These are phyloP conservation scores for Brassica napus DNA, from an alignment of 345 rosid genomes.

Conservation along the genomic window DNA sequence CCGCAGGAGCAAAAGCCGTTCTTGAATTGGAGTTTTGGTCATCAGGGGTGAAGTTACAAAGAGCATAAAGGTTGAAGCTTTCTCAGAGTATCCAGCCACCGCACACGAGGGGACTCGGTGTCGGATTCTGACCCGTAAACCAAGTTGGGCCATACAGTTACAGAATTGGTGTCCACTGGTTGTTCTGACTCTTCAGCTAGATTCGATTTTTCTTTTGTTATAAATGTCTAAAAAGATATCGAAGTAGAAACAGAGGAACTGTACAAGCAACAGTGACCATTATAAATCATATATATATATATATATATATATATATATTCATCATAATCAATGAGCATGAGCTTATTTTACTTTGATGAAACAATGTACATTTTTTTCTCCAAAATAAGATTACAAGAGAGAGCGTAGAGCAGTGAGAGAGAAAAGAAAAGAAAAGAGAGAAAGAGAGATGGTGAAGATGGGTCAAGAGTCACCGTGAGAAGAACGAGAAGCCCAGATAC, in stretches of 20 bases:
- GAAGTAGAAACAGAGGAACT: constrained; percentile 5
- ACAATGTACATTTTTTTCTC: constrained; percentile 39
- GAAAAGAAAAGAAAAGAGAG: neutral
- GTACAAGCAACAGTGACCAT: constrained; percentile 17
- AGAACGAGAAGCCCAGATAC: constrained; percentile 86
- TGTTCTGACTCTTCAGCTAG: neutral
- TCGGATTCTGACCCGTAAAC: constrained; percentile 42
- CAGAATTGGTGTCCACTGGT: constrained; percentile 34
- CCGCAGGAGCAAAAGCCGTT: constrained; percentile 32
- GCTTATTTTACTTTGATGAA: constrained; percentile 28
- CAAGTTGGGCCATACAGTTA: constrained; percentile 33
- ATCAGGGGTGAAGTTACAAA: neutral
- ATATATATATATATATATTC: constrained; percentile 27
- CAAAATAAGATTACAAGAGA: constrained; percentile 35
- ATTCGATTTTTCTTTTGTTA: constrained; percentile 20
- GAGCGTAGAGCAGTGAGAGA: neutral
- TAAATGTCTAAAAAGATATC: neutral
- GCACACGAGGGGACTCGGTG: constrained; percentile 15
- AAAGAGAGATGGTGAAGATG: constrained; percentile 27
- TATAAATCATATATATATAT: constrained; percentile 22
- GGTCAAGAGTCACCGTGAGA: constrained; percentile 24
- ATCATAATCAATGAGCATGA: constrained; percentile 34
- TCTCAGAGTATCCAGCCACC: constrained; percentile 4
- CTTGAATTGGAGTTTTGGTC: constrained; percentile 30
- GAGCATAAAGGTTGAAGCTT: neutral